phyloP scores from a whole-genome alignment of 768 basidiomycete species.

The Calocybe indica region DNA sequence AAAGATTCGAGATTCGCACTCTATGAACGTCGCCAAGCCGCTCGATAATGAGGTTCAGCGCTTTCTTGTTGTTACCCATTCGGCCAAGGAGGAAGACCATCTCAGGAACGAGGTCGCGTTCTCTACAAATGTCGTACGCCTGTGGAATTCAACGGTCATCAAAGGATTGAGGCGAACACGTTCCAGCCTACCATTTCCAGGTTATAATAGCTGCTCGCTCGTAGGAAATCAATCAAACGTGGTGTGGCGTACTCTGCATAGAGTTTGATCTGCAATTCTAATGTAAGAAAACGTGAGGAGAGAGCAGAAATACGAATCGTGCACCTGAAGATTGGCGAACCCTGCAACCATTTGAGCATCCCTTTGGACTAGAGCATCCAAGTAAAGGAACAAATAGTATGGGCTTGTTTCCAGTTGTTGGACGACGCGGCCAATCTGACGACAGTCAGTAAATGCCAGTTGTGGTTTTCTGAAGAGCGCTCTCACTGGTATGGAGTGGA shows the following conservation, averaged over 20 bases:
- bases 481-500: conserved; percentile 89
- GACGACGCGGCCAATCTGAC: conserved; percentile 81
- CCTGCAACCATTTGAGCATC: conserved; percentile 75
- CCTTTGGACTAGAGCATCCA: conserved; percentile 76
- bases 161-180: background rate
- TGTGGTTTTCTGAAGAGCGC: too few species aligned
- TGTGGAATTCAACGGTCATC: conserved; percentile 18
- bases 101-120: conserved; percentile 83
- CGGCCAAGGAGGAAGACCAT: conserved; percentile 97
- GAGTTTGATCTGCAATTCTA: conserved; percentile 59
- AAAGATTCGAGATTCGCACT: conserved; percentile 34
- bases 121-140: conserved; percentile 85
- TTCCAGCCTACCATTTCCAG: conserved; percentile 60
- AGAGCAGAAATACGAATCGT: background rate
- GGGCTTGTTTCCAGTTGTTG: conserved; percentile 74
- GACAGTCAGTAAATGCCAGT: conserved; percentile 2
- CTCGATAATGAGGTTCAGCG: conserved; percentile 91
- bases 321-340: conserved; percentile 81
- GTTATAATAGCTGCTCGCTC: conserved; percentile 88
- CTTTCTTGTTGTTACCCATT: conserved; percentile 98
- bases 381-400: conserved; percentile 86
- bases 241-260: conserved; percentile 83
- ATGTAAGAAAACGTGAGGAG: background rate
- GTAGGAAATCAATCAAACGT: conserved; percentile 84
- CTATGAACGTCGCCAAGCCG: conserved; percentile 87